phyloP scores from a whole-genome alignment of 2,329 filamentous ascomycete species.

The Colletotrichum brevisporum region DNA sequence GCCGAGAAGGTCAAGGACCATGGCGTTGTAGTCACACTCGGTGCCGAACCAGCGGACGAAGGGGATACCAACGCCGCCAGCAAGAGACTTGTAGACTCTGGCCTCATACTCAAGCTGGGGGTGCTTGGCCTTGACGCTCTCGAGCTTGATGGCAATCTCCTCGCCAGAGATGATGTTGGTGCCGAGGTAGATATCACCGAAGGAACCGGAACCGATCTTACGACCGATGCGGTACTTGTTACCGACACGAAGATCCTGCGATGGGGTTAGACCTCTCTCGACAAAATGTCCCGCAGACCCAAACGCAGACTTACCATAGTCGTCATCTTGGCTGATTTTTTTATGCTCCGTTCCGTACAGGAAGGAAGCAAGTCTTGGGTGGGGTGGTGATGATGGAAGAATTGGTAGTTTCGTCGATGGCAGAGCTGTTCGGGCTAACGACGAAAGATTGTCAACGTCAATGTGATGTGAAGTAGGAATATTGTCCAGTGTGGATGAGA shows the following conservation, averaged over 20 bases:
- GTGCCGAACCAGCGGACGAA: slow-evolving; percentile 99
- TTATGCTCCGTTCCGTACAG: slow-evolving; percentile 39
- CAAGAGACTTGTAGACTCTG: slow-evolving; percentile 90
- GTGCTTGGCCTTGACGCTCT: slow-evolving; percentile 99
- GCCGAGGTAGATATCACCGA: slow-evolving; percentile 98
- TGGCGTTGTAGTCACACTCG: slow-evolving; percentile 99
- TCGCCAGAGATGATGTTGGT: slow-evolving; percentile 99
- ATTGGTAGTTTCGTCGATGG: not conserved
- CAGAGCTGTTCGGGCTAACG: not conserved
- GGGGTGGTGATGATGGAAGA: slow-evolving; percentile 12
- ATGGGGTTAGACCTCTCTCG: slow-evolving; percentile 40
- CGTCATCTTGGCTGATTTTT: slow-evolving; percentile 58
- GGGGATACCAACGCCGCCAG: slow-evolving; percentile 96
- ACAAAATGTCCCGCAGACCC: too few relatives aligned
- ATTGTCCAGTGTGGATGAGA: slow-evolving; percentile 4
- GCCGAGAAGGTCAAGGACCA: slow-evolving; percentile 97
- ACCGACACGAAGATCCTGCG: slow-evolving; percentile 95
- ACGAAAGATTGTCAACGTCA: slow-evolving; percentile 1
- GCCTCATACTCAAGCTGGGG: slow-evolving; percentile 99
- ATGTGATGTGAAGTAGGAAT: slow-evolving; percentile 6
- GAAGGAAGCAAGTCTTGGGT: slow-evolving; percentile 21
- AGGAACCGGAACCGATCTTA: slow-evolving; percentile 98
- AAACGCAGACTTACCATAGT: slow-evolving; percentile 61
- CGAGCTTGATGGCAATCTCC: slow-evolving; percentile 99
- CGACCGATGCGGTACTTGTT: slow-evolving; percentile 99